Evolutionary conservation across 306 rosid genomes (phyloP).

Genomic region (Trifolium pratense): DNA sequence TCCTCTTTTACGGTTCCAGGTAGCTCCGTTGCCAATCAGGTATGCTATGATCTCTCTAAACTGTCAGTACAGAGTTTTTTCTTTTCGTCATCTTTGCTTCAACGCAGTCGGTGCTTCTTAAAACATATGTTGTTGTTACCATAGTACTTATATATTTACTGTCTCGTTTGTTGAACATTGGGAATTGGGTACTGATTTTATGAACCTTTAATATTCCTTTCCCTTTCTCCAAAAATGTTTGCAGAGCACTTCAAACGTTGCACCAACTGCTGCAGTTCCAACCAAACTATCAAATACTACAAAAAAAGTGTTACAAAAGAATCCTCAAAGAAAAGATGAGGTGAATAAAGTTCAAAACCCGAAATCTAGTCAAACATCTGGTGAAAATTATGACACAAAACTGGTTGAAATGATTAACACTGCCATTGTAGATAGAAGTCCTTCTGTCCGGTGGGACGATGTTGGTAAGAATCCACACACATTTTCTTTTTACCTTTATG

Average conservation of each 20-base stretch:
- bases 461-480: constrained; percentile 64
- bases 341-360: constrained; percentile 60
- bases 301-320: constrained; percentile 52
- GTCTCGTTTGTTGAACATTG: constrained; percentile 15
- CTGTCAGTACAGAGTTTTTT: constrained; percentile 29
- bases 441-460: constrained; percentile 96
- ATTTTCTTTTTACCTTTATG: constrained; percentile 6
- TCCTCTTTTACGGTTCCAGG: constrained; percentile 65
- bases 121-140: background rate
- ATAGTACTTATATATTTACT: background rate
- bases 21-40: constrained; percentile 65
- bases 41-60: constrained; percentile 51
- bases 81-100: constrained; percentile 10
- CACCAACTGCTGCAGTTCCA: constrained; percentile 55
- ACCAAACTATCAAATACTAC: constrained; percentile 50
- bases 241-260: constrained; percentile 60
- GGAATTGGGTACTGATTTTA: constrained; percentile 16
- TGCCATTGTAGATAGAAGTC: constrained; percentile 93
- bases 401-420: constrained; percentile 91
- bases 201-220: constrained; percentile 31
- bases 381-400: constrained; percentile 64
- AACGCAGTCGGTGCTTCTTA: constrained; percentile 1
- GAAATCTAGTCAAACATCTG: constrained; percentile 60
- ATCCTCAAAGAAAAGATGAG: constrained; percentile 51
- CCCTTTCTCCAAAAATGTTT: constrained; percentile 34